Base-by-base conservation (phyloP, 768 basidiomycete species). In the Russula abietina region DNA sequence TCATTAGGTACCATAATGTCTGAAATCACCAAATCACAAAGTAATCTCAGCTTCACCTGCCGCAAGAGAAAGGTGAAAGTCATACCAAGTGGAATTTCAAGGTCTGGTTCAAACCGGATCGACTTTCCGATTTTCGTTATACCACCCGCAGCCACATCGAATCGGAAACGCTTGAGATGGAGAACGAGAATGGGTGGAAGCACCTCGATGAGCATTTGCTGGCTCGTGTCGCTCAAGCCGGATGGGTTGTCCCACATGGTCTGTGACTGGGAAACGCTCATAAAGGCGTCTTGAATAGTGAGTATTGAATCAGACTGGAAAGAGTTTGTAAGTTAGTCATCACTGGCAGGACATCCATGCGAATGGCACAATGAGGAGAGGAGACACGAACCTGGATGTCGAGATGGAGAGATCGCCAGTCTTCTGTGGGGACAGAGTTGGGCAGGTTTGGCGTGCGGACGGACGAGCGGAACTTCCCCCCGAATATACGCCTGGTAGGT, bases 111-210 rank as follows among this genome's bases (percentile, higher is more conserved):
- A 75, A 93, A 95, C 30, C 77, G 76, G 1, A 98, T 81, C 59
- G 85, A 83, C 75, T 97, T 98, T 55, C 81, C 83, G 45, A 89
- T 83, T 75, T 99, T 99, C 51, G 89, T 88, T 2, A 91, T 91
- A 30, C 87, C 90, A 11, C 83, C 83, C 0, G 83, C 84, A 14
- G 75, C 77, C 4, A 83, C 81, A 69, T 95, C 94, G 71, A 94
- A 98, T 56, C 85, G 78, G 77, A 98, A 97, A 38, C 95, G 77
- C 0, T 74, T 98, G 70, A 97, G 79, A 70, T 97, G 94, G 19
- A 97, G 77, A 26, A 96, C 84, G 54, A 98, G 78, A 10, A 96
- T 82, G 0, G 87, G 85, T 2, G 95, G 95, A 11, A 94, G 80
- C 0, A 83, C 78, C 33, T 97, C 95, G 61, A 98, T 84, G 58